Evolutionary conservation across 371 early-diverging fungal species (phyloP).

Genomic region (Capillidium rhysosporum): DNA sequence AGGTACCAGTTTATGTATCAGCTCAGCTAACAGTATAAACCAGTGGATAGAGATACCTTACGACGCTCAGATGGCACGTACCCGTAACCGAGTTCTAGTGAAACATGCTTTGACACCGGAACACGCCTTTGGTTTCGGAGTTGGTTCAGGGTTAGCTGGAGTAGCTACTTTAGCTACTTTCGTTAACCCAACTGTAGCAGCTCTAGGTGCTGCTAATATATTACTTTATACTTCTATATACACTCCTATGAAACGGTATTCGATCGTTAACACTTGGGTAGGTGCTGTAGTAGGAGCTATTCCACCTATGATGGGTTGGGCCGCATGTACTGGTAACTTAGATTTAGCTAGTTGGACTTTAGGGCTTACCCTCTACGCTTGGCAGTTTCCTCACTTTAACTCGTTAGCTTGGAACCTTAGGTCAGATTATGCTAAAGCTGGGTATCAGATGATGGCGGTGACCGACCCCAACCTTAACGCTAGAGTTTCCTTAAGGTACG

Average conservation of each 20-base stretch:
- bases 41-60: slow-evolving; percentile 92
- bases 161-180: slow-evolving; percentile 33
- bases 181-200: slow-evolving; percentile 72
- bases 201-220: slow-evolving; percentile 67
- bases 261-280: slow-evolving; percentile 90
- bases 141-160: slow-evolving; percentile 49
- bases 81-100: slow-evolving; percentile 72
- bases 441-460: slow-evolving; percentile 89
- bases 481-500: slow-evolving; percentile 66
- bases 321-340: slow-evolving; percentile 57
- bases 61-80: slow-evolving; percentile 93
- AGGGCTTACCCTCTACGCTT: slow-evolving; percentile 66
- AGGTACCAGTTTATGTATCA: slow-evolving; percentile 78
- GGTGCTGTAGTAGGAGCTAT: slow-evolving; percentile 92
- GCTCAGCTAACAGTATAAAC: slow-evolving; percentile 85
- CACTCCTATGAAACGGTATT: slow-evolving; percentile 85
- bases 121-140: slow-evolving; percentile 68
- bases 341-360: slow-evolving; percentile 66
- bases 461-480: slow-evolving; percentile 73
- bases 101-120: slow-evolving; percentile 52
- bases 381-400: slow-evolving; percentile 99
- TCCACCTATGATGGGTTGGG: slow-evolving; percentile 96
- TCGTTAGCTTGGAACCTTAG: slow-evolving; percentile 77
- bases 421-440: slow-evolving; percentile 89
- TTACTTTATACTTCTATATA: slow-evolving; percentile 74